These are phyloP conservation scores for Cercospora zeina DNA, from an alignment of 2,329 filamentous ascomycete genomes.

Conservation along the genomic window DNA sequence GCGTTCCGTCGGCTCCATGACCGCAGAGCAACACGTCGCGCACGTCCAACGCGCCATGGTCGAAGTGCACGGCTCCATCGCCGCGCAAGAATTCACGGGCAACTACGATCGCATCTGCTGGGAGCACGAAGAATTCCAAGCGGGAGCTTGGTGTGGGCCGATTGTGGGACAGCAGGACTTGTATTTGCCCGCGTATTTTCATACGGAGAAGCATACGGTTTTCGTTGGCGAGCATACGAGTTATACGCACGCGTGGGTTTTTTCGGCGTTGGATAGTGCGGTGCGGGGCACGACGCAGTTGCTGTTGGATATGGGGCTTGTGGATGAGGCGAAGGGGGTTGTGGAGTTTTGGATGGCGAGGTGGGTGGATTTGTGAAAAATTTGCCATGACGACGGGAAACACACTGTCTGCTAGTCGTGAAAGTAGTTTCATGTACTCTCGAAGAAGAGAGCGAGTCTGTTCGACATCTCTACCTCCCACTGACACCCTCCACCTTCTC, in stretches of 20 bases:
- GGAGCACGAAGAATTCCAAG: slow-evolving; percentile 61
- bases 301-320: slow-evolving; percentile 63
- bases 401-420: background rate
- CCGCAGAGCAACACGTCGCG: slow-evolving; percentile 62
- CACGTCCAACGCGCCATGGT: slow-evolving; percentile 65
- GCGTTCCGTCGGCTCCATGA: slow-evolving; percentile 50
- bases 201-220: slow-evolving; percentile 68
- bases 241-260: slow-evolving; percentile 72
- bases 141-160: slow-evolving; percentile 61
- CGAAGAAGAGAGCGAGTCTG: background rate
- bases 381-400: background rate
- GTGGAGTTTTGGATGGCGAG: slow-evolving; percentile 68
- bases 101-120: slow-evolving; percentile 66
- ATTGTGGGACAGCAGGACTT: slow-evolving; percentile 65
- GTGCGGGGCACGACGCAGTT: slow-evolving; percentile 66
- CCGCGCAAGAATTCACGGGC: slow-evolving; percentile 63
- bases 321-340: slow-evolving; percentile 67
- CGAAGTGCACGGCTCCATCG: slow-evolving; percentile 64
- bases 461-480: background rate
- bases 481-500: slow-evolving; percentile 17
- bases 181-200: slow-evolving; percentile 71
- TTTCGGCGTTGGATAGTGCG: slow-evolving; percentile 65
- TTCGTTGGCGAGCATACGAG: slow-evolving; percentile 66
- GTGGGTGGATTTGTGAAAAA: slow-evolving; percentile 57
- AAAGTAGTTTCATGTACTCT: background rate